These are phyloP conservation scores for Coriaria nepalensis DNA, from an alignment of 306 rosid species.

Conservation along the genomic window DNA sequence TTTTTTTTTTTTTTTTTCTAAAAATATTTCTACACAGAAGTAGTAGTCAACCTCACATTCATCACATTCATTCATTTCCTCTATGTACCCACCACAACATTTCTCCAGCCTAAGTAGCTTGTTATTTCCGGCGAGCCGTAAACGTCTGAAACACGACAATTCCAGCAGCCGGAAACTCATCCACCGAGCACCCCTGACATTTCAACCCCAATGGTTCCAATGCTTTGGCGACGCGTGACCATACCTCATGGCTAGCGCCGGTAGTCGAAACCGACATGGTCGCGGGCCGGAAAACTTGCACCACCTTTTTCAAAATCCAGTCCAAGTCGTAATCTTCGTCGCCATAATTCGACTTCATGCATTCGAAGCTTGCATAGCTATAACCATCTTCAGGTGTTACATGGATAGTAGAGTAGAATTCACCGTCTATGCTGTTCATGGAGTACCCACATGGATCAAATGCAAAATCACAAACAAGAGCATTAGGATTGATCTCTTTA, in stretches of 20 bases:
- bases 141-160: conserved; percentile 70
- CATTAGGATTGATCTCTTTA: conserved; percentile 42
- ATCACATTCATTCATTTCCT: conserved; percentile 4
- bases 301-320: conserved; percentile 56
- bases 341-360: conserved; percentile 42
- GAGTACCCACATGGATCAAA: conserved; percentile 94
- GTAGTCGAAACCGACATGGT: conserved; percentile 74
- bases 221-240: conserved; percentile 45
- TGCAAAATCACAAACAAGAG: conserved; percentile 70
- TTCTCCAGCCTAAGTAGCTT: background rate
- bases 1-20: no score
- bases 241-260: conserved; percentile 31
- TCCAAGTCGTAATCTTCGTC: conserved; percentile 24
- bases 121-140: conserved; percentile 45
- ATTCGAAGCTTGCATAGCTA: conserved; percentile 91
- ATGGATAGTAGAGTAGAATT: conserved; percentile 83
- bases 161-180: conserved; percentile 64
- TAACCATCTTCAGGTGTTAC: conserved; percentile 97
- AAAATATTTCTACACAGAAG: no score
- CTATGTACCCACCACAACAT: conserved; percentile 6
- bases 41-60: background rate
- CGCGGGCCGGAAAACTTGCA: conserved; percentile 77
- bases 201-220: conserved; percentile 67
- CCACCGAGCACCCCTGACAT: conserved; percentile 67
- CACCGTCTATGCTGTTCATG: conserved; percentile 75